Percentiles rank a stretch among this genome's conserved stretches.
phyloP scores from a whole-genome alignment of 345 rosid species.

The Psidium guajava region DNA sequence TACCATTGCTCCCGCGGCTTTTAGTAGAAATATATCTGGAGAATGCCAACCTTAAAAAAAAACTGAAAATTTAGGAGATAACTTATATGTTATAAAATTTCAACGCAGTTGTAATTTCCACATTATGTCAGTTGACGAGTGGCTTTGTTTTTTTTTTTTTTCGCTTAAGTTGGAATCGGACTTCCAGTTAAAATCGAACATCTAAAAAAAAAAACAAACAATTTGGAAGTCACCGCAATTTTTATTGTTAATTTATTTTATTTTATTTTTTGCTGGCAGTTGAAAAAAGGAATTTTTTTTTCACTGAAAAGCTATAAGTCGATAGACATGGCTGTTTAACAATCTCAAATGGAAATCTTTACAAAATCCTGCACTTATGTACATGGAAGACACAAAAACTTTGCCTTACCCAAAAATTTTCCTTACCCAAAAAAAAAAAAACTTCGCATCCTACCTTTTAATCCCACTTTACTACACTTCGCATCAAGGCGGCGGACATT shows the following conservation, averaged over 20 bases:
- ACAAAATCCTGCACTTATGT: not conserved
- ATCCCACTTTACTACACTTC: not conserved
- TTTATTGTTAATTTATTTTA: not conserved
- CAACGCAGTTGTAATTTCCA: not conserved
- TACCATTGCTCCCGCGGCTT: not conserved
- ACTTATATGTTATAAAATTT: not conserved
- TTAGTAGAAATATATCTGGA: not conserved
- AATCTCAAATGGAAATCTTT: not conserved
- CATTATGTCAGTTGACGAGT: not conserved
- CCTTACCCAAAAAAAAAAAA: no score
- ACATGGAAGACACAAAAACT: not conserved
- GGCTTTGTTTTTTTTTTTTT: not conserved
- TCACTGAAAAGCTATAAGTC: not conserved
- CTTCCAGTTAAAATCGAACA: no score
- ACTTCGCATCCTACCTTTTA: not conserved
- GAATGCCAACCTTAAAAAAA: not conserved
- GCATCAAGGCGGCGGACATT: not conserved
- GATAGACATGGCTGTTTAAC: not conserved
- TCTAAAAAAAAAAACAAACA: not conserved
- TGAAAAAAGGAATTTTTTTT: not conserved
- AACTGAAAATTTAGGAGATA: not conserved
- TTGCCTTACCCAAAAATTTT: no score
- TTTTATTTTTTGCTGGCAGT: not conserved
- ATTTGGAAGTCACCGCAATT: not conserved
- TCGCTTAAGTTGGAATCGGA: not conserved